phyloP scores from a whole-genome alignment of 164 flowering plant genomes.

The Tetrastigma voinierianum region DNA sequence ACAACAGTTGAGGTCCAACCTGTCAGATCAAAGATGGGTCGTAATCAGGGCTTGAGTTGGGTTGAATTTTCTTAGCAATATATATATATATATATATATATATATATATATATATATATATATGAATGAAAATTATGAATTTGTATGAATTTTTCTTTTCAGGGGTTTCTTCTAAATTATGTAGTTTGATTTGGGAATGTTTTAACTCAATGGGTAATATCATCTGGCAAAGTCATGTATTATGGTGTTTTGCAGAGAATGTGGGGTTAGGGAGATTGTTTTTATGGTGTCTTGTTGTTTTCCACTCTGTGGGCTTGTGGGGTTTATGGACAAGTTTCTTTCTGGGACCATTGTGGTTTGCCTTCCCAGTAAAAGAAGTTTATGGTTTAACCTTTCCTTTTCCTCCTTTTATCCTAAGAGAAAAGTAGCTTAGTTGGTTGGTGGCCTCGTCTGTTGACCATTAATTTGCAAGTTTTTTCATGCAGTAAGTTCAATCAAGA shows the following conservation, averaged over 20 bases:
- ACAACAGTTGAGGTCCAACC: no score
- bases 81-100: no score
- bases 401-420: conserved; percentile 3
- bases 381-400: conserved; percentile 14
- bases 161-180: no score
- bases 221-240: neutral
- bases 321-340: conserved; percentile 13
- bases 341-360: conserved; percentile 14
- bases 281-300: conserved; percentile 9
- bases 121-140: no score
- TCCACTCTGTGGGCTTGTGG: conserved; percentile 11
- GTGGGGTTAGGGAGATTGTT: neutral
- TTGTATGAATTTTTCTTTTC: no score
- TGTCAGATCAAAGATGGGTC: no score
- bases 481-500: conserved; percentile 13
- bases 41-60: no score
- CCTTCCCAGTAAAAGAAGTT: conserved; percentile 16
- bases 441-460: conserved; percentile 11
- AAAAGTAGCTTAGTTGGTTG: conserved; percentile 15
- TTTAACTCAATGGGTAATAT: neutral
- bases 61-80: no score
- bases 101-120: no score
- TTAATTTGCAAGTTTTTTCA: conserved; percentile 16
- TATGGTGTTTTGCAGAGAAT: neutral
- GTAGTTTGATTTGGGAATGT: no score